Percentiles rank a stretch among this genome's conserved stretches.
These are phyloP conservation scores for Pisolithus marmoratus DNA, from an alignment of 768 basidiomycete species.

Conservation along the genomic window DNA sequence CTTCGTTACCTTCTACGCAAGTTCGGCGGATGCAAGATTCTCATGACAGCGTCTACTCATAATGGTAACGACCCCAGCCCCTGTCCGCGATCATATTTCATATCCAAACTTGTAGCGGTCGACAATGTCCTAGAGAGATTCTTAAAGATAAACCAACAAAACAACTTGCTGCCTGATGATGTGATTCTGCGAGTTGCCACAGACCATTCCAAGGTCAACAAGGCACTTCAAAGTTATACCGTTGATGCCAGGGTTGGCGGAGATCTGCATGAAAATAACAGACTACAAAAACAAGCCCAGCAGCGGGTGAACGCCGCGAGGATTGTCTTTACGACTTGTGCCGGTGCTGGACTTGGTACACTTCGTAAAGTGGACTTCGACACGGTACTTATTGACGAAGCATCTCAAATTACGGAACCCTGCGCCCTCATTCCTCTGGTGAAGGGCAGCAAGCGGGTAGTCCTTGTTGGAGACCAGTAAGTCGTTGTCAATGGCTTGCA, in stretches of 20 bases:
- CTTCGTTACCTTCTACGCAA: slow-evolving; percentile 37
- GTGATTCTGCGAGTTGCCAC: slow-evolving; percentile 66
- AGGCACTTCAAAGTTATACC: slow-evolving; percentile 51
- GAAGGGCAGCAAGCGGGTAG: slow-evolving; percentile 51
- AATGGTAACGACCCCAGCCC: slow-evolving; percentile 38
- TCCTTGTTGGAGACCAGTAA: slow-evolving; percentile 69
- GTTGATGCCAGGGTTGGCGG: slow-evolving; percentile 57
- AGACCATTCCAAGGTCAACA: slow-evolving; percentile 57
- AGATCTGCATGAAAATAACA: slow-evolving; percentile 54
- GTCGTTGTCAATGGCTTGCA: slow-evolving; percentile 14
- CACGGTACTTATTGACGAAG: slow-evolving; percentile 63
- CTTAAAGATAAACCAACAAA: slow-evolving; percentile 38
- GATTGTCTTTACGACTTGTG: slow-evolving; percentile 63
- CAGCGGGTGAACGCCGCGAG: slow-evolving; percentile 49
- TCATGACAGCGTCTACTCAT: slow-evolving; percentile 70
- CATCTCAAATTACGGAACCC: slow-evolving; percentile 66
- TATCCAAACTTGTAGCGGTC: slow-evolving; percentile 41
- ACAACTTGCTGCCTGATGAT: slow-evolving; percentile 43
- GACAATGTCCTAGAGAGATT: slow-evolving; percentile 69
- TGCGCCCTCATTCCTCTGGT: slow-evolving; percentile 61
- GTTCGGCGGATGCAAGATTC: slow-evolving; percentile 38
- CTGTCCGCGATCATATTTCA: neutral
- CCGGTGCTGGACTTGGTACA: slow-evolving; percentile 56
- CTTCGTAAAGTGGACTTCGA: slow-evolving; percentile 52
- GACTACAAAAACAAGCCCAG: slow-evolving; percentile 52